Conservation (phyloP, 78 protist species). For the Isochrysis galbana region DNA sequence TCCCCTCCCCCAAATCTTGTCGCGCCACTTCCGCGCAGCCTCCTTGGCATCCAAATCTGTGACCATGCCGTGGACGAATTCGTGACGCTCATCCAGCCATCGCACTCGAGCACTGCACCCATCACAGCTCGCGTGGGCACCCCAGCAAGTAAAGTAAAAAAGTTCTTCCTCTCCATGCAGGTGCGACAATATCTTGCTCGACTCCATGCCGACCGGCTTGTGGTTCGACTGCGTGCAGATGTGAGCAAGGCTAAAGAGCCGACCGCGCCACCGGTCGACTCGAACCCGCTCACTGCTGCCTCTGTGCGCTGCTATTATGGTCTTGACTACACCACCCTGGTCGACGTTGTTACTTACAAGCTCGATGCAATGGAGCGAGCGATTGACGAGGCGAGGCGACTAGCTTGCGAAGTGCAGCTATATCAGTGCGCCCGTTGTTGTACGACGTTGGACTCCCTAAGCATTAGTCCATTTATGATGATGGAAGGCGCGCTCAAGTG, state of each 20-base stretch:
- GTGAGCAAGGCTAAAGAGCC: neutral
- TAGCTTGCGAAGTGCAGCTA: neutral
- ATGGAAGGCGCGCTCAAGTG: neutral
- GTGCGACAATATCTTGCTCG: neutral
- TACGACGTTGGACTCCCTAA: neutral
- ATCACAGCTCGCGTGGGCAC: no score
- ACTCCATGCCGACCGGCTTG: neutral
- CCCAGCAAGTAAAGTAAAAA: no score
- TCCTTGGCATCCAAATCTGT: no score
- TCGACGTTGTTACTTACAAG: neutral
- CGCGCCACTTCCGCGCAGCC: no score
- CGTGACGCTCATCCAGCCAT: no score
- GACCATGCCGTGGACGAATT: no score
- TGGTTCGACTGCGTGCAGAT: neutral
- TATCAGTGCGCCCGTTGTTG: neutral
- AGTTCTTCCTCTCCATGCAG: no score
- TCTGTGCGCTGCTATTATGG: neutral
- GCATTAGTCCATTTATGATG: neutral
- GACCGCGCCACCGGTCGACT: no score
- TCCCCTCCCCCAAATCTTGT: no score
- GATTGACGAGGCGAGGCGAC: neutral
- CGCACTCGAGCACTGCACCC: no score
- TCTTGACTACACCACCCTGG: neutral
- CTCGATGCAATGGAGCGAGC: neutral
- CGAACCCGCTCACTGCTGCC: neutral